A percentile compares a stretch with the other conserved stretches of the same genome.
phyloP scores from a whole-genome alignment of 164 flowering plant genomes.

The Litsea cubeba region DNA sequence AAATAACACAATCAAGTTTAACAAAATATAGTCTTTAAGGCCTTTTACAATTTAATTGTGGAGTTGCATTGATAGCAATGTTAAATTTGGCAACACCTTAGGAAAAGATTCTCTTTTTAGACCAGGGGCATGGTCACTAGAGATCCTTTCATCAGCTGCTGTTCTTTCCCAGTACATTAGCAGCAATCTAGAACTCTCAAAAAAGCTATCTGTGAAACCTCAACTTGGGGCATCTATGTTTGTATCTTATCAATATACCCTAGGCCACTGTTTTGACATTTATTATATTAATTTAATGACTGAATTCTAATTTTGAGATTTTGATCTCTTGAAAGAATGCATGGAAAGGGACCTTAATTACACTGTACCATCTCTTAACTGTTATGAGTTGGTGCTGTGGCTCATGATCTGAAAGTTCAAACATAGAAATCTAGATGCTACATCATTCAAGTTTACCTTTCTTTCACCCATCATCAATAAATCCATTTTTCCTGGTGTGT shows the following conservation, averaged over 20 bases:
- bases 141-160: background rate
- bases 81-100: background rate
- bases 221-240: background rate
- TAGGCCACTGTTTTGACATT: background rate
- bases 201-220: background rate
- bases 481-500: background rate
- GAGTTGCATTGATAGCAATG: too few species aligned
- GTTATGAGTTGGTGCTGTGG: background rate
- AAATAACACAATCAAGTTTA: too few species aligned
- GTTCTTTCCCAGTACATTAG: background rate
- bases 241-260: background rate
- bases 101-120: background rate
- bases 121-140: background rate
- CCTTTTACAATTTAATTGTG: too few species aligned
- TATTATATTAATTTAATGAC: background rate
- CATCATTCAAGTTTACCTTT: background rate
- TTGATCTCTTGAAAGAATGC: background rate
- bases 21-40: too few species aligned
- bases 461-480: background rate
- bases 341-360: background rate
- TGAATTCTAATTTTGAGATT: background rate
- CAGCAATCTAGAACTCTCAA: background rate
- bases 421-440: background rate
- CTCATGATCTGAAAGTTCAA: background rate
- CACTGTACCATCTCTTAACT: background rate